Evolutionary conservation across 176 grass and related monocot species (phyloP).

Genomic region (barley (Hordeum vulgare)): DNA sequence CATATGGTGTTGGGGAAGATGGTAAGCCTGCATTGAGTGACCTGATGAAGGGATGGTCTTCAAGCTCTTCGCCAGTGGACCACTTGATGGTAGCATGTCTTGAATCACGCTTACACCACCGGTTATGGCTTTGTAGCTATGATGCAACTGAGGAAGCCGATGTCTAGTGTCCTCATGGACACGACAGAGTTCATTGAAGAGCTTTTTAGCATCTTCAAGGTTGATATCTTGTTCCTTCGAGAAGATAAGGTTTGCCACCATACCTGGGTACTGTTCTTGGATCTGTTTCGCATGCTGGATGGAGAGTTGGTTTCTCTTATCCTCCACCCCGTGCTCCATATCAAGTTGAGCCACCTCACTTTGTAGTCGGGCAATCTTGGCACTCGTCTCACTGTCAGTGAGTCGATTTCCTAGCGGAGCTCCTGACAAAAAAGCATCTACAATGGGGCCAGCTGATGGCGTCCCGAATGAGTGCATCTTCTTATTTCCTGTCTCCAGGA

Average conservation of each 20-base stretch:
- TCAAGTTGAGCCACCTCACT: neutral
- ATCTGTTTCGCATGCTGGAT: neutral
- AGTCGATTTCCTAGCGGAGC: neutral
- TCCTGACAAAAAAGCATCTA: neutral
- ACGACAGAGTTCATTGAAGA: neutral
- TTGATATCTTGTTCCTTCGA: neutral
- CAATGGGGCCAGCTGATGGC: neutral
- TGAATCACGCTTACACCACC: no score
- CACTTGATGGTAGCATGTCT: neutral
- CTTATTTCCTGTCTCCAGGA: neutral
- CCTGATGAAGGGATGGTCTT: no score
- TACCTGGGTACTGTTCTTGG: neutral
- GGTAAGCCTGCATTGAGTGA: neutral
- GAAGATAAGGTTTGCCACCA: neutral
- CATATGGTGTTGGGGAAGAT: neutral
- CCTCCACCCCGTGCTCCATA: neutral
- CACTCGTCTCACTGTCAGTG: neutral
- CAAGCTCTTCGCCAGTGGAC: neutral
- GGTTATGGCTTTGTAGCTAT: neutral
- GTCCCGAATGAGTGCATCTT: neutral
- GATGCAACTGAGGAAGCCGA: neutral
- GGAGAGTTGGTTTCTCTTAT: neutral
- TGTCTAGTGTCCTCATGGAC: neutral
- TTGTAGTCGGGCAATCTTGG: neutral
- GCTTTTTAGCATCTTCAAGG: neutral